A percentile compares a stretch with the other conserved stretches of the same genome.
Evolutionary conservation across 495 filamentous ascomycete genomes (phyloP).

Genomic region (Choiromyces venosus): DNA sequence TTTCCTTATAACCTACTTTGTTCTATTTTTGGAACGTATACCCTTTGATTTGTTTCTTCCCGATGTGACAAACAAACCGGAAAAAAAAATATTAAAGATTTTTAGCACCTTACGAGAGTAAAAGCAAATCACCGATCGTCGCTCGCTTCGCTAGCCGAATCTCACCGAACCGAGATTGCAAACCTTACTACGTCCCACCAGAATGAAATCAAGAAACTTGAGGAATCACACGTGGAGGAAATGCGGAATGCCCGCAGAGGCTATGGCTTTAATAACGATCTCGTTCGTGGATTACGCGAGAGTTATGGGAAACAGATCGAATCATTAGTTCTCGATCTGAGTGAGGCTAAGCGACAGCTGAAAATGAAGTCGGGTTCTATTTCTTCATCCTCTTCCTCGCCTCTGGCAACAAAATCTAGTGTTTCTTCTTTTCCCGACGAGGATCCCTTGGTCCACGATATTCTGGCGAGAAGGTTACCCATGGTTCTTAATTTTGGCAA

Average conservation of each 20-base stretch:
- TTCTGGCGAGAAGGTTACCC: conserved; percentile 13
- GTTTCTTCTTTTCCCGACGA: conserved; percentile 2
- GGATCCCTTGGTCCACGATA: conserved; percentile 2
- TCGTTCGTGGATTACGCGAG: conserved; percentile 33
- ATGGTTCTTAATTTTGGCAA: conserved; percentile 32
- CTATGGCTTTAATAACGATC: conserved; percentile 33
- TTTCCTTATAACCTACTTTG: neutral
- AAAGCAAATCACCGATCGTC: conserved; percentile 41
- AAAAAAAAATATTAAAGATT: neutral
- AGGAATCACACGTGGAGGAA: conserved; percentile 29
- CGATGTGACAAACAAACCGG: neutral
- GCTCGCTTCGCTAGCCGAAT: conserved; percentile 36
- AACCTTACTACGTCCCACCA: conserved; percentile 21
- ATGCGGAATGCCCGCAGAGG: conserved; percentile 29
- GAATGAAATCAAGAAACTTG: conserved; percentile 28
- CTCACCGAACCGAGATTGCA: conserved; percentile 34
- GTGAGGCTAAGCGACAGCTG: conserved; percentile 35
- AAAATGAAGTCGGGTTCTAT: conserved; percentile 8
- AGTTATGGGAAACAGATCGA: conserved; percentile 39
- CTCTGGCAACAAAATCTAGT: neutral
- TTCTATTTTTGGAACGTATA: conserved; percentile 2
- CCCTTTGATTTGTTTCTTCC: neutral
- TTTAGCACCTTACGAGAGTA: conserved; percentile 34
- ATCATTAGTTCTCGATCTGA: conserved; percentile 32
- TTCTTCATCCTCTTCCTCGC: neutral